Conservation (phyloP, 139 green algal species). For the Astrephomene gubernaculifera region DNA sequence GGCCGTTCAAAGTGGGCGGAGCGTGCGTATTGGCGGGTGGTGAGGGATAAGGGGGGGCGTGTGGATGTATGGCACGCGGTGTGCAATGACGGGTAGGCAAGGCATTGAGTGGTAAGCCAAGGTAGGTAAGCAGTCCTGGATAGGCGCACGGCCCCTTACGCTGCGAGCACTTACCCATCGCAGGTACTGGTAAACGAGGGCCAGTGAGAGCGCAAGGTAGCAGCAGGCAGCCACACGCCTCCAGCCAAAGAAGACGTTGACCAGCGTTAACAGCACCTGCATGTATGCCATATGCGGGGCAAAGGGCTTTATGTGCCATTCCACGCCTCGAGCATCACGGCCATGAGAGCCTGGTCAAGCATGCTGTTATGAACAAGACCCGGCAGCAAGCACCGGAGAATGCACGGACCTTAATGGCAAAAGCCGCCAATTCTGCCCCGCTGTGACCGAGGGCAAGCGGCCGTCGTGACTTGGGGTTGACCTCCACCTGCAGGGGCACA, state of each 20-base stretch:
- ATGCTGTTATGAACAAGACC: not conserved
- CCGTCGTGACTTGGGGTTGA: not conserved
- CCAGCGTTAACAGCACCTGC: slow-evolving; percentile 2
- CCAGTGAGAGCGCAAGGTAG: not conserved
- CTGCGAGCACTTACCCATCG: slow-evolving; percentile 25
- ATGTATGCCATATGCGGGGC: too few relatives aligned
- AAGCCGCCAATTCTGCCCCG: slow-evolving; percentile 9
- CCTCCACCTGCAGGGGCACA: not conserved
- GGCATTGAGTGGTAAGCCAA: too few relatives aligned
- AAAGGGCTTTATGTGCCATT: too few relatives aligned
- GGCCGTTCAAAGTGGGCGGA: not conserved
- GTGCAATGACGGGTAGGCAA: too few relatives aligned
- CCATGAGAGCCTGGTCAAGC: not conserved
- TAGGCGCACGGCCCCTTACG: too few relatives aligned
- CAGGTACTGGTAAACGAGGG: slow-evolving; percentile 23
- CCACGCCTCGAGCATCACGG: too few relatives aligned
- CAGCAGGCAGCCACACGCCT: not conserved
- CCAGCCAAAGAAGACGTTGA: slow-evolving; percentile 23
- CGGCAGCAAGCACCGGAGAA: not conserved
- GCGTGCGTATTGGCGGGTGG: too few relatives aligned
- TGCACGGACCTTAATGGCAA: not conserved
- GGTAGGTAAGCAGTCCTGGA: too few relatives aligned
- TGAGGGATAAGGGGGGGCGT: not conserved
- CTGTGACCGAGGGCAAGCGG: slow-evolving; percentile 23
- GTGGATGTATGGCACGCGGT: too few relatives aligned